A percentile compares a stretch with the other conserved stretches of the same genome.
phyloP scores from a whole-genome alignment of 768 basidiomycete species.

The Hydnum rufescens region DNA sequence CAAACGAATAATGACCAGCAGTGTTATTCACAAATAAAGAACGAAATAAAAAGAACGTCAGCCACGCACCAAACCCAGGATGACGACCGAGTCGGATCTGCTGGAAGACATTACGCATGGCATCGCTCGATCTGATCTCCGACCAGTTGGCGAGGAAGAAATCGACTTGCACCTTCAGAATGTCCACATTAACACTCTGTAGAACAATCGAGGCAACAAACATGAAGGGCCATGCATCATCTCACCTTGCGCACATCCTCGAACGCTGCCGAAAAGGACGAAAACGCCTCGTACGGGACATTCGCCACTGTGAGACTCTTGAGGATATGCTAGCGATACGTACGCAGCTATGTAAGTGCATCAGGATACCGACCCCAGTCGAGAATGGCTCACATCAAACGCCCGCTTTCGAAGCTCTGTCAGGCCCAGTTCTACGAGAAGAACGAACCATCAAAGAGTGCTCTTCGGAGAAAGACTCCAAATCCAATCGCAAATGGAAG shows the following conservation, averaged over 20 bases:
- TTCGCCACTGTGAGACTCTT: conserved; percentile 59
- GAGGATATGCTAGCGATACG: conserved; percentile 39
- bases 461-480: neutral
- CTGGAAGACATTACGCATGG: conserved; percentile 68
- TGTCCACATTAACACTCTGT: conserved; percentile 14
- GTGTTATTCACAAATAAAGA: too few relatives aligned
- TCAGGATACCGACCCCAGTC: neutral
- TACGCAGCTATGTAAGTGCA: conserved; percentile 6
- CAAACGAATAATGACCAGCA: too few relatives aligned
- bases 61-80: conserved; percentile 67
- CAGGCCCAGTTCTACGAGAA: conserved; percentile 41
- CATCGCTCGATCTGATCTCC: conserved; percentile 62
- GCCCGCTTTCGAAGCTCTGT: conserved; percentile 54
- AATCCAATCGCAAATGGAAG: neutral
- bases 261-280: conserved; percentile 63
- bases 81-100: conserved; percentile 70
- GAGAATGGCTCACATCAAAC: conserved; percentile 18
- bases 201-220: neutral
- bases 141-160: conserved; percentile 70
- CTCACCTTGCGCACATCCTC: conserved; percentile 52
- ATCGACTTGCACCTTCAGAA: conserved; percentile 32
- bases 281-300: conserved; percentile 73
- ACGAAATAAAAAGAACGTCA: neutral
- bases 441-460: neutral
- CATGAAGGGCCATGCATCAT: conserved; percentile 13